Conservation (phyloP, 2,329 filamentous ascomycete species). For the Rosellinia necatrix region DNA sequence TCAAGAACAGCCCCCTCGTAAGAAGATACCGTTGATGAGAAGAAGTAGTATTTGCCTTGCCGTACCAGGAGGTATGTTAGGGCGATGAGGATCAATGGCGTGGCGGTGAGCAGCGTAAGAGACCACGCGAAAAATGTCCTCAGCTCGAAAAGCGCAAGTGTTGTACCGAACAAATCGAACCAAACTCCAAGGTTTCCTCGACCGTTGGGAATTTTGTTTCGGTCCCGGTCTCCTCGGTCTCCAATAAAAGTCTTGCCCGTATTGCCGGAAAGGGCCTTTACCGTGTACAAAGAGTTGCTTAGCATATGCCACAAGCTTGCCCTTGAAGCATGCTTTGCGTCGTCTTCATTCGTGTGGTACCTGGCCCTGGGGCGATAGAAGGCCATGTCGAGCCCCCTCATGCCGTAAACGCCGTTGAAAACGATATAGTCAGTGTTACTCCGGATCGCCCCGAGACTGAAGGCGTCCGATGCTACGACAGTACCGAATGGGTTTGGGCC, state of each 20-base stretch:
- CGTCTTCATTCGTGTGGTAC: slow-evolving; percentile 92
- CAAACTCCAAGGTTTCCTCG: slow-evolving; percentile 75
- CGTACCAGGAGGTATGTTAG: slow-evolving; percentile 71
- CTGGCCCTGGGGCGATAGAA: slow-evolving; percentile 85
- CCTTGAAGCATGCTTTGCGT: slow-evolving; percentile 75
- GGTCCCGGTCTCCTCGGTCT: slow-evolving; percentile 55
- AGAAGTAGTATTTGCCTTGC: slow-evolving; percentile 86
- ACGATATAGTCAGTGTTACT: slow-evolving; percentile 91
- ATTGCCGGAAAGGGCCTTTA: slow-evolving; percentile 71
- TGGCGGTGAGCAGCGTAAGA: slow-evolving; percentile 78
- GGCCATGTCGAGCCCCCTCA: slow-evolving; percentile 88
- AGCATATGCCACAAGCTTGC: slow-evolving; percentile 92
- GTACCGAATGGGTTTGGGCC: slow-evolving; percentile 80
- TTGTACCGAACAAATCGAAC: slow-evolving; percentile 88
- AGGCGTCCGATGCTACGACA: slow-evolving; percentile 82
- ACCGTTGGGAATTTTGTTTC: slow-evolving; percentile 68
- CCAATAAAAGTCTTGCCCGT: slow-evolving; percentile 66
- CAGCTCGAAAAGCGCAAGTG: slow-evolving; percentile 78
- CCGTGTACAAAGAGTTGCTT: slow-evolving; percentile 77
- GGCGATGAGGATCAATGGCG: slow-evolving; percentile 73
- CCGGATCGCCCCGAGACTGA: slow-evolving; percentile 75
- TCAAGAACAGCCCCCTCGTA: slow-evolving; percentile 65
- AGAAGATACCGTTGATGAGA: slow-evolving; percentile 64
- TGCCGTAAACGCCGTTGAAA: slow-evolving; percentile 75
- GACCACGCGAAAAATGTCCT: slow-evolving; percentile 88